phyloP scores from a whole-genome alignment of 176 grass and related monocot genomes.

The Poa annua region DNA sequence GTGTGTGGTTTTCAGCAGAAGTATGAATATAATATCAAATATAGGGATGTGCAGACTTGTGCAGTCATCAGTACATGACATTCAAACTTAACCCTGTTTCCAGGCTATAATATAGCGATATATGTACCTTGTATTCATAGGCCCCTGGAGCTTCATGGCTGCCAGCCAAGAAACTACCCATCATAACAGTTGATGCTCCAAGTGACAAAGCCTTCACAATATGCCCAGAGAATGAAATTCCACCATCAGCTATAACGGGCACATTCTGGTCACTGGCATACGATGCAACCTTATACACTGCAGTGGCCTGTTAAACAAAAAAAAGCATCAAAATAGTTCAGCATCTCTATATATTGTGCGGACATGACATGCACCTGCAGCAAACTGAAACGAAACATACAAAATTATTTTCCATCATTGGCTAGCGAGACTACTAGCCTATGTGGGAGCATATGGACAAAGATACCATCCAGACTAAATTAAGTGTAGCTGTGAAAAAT shows the following conservation, averaged over 20 bases:
- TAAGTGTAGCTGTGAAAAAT: background rate
- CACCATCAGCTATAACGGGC: constrained; percentile 92
- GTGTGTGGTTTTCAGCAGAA: background rate
- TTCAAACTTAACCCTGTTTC: background rate
- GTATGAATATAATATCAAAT: background rate
- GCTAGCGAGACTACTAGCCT: background rate
- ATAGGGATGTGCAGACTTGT: background rate
- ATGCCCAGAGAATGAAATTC: constrained; percentile 96
- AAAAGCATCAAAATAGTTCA: constrained; percentile 9
- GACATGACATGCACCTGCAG: background rate
- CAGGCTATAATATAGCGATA: constrained; percentile 11
- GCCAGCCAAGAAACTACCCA: constrained; percentile 95
- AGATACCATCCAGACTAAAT: constrained; percentile 18
- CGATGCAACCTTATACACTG: constrained; percentile 94
- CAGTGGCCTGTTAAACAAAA: constrained; percentile 70
- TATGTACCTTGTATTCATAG: constrained; percentile 73
- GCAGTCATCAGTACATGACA: background rate
- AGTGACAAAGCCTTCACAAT: constrained; percentile 90
- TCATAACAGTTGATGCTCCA: constrained; percentile 91
- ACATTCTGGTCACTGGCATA: constrained; percentile 89
- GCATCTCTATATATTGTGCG: background rate
- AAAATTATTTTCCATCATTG: background rate
- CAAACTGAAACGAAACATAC: background rate
- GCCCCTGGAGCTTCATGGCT: constrained; percentile 88
- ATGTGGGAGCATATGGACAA: background rate